Base-by-base conservation (phyloP, 2,329 filamentous ascomycete genomes). In the Penicillium janthinellum region DNA sequence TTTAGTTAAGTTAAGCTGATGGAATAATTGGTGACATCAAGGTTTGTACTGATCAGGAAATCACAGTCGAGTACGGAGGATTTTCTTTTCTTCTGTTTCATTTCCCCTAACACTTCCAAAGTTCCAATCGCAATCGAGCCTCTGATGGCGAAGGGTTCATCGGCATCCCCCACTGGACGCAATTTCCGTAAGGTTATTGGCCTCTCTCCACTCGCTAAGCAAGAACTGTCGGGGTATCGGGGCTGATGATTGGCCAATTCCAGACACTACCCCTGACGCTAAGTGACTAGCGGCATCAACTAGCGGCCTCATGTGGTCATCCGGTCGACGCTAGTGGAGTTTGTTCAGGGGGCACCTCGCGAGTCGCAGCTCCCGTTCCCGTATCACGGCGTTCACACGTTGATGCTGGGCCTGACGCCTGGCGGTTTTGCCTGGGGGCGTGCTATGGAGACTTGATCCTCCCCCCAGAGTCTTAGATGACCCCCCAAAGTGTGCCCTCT, bases 191-290 rank as follows among this genome's bases (percentile, higher is more conserved):
- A 60, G 58, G 51, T 64, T 60, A 58, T 65, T 66, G 61, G 64
- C 48, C 38, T 49, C 17, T n/a, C 44, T 56, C 59, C 54, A 57
- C 61, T 38, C 57, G 65, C 65, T 60, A 65, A 67, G 63, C 57
- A 68, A 38, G 66, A 67, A 68, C 66, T 60, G 50, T 59, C 59
- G 66, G 63, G 63, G 60, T 58, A 57, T 17, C 17, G 2, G 15
- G 1, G n/a, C 10, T 14, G 17, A 49, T 56, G 10, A 67, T 65
- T 67, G 63, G 65, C 14, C n/a, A 22, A 55, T n/a, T 20, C 10
- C 11, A 11, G 4, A 28, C 17, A 25, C 20, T 62, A 50, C 64
- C 65, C 66, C 66, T 67, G 65, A 60, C 61, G 58, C 64, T 67
- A 68, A 38, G 14, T 14, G 8, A 34, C 49, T 61, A 58, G 59